Evolutionary conservation across 169 alveolate genomes (phyloP).

Genomic region (Plasmodium knowlesi): DNA sequence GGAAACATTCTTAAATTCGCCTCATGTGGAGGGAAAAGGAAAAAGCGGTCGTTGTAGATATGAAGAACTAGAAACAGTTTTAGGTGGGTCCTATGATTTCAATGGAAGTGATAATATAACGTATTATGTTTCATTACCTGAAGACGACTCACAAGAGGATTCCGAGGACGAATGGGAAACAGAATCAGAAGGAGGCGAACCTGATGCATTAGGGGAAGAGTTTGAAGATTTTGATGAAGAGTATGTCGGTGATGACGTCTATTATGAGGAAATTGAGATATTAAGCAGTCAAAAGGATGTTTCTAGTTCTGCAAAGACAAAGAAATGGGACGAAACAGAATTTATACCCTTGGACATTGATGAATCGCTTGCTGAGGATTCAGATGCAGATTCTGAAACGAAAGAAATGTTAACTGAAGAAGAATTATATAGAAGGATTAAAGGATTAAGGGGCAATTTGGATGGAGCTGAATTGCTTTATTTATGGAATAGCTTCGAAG

Average conservation of each 20-base stretch:
- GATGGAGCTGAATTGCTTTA: background rate
- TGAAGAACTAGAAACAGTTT: conserved; percentile 17
- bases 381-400: background rate
- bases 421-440: conserved; percentile 12
- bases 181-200: background rate
- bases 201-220: background rate
- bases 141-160: background rate
- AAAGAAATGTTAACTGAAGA: background rate
- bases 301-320: background rate
- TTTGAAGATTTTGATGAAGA: background rate
- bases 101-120: background rate
- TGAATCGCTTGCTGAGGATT: background rate
- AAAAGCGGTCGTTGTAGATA: conserved; percentile 11
- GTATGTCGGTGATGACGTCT: background rate
- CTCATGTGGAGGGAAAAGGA: background rate
- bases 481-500: conserved; percentile 9
- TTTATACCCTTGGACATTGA: background rate
- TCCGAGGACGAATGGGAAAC: conserved; percentile 14
- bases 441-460: background rate
- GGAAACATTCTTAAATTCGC: background rate
- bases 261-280: background rate
- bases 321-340: background rate
- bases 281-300: background rate
- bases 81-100: conserved; percentile 1
- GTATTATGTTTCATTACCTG: conserved; percentile 9